Evolutionary conservation across 2,329 filamentous ascomycete genomes (phyloP).

Genomic region (Colletotrichum neosansevieriae): DNA sequence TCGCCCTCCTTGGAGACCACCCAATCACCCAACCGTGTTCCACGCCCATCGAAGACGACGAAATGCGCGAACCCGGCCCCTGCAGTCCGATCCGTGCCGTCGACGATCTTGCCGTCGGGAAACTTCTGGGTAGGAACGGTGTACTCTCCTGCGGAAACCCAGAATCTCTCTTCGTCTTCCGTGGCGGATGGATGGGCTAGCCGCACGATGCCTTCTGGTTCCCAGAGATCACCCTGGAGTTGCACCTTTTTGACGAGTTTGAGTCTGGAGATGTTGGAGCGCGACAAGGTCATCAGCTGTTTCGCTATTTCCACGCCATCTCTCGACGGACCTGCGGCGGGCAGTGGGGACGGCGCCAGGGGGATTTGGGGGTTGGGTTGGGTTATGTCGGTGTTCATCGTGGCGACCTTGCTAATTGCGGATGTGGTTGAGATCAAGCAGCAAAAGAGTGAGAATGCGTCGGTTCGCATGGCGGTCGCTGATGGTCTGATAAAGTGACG

Average conservation of each 20-base stretch:
- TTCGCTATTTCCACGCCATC: slow-evolving; percentile 52
- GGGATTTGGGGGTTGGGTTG: slow-evolving; percentile 45
- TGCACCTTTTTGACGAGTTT: slow-evolving; percentile 55
- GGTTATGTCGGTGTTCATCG: slow-evolving; percentile 49
- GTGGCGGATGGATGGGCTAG: slow-evolving; percentile 42
- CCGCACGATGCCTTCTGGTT: slow-evolving; percentile 62
- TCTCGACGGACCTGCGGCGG: slow-evolving; percentile 49
- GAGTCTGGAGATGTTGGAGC: slow-evolving; percentile 51
- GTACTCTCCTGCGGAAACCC: slow-evolving; percentile 60
- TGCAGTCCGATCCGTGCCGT: slow-evolving; percentile 62
- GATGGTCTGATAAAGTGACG: too few species aligned
- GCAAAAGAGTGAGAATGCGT: not conserved
- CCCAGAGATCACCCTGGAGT: slow-evolving; percentile 59
- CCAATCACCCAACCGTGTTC: slow-evolving; percentile 57
- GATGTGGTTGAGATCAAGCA: not conserved
- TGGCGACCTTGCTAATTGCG: not conserved
- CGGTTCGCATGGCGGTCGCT: too few species aligned
- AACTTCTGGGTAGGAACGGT: slow-evolving; percentile 54
- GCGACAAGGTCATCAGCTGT: slow-evolving; percentile 51
- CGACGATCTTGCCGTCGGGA: slow-evolving; percentile 54
- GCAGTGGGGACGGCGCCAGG: slow-evolving; percentile 51
- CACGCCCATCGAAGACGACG: slow-evolving; percentile 57
- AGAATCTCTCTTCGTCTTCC: slow-evolving; percentile 53
- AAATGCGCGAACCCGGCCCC: slow-evolving; percentile 60
- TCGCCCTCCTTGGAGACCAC: slow-evolving; percentile 54